These are phyloP conservation scores for Phytopythium ostracodes DNA, from an alignment of 352 stramenopile genomes.

Conservation along the genomic window DNA sequence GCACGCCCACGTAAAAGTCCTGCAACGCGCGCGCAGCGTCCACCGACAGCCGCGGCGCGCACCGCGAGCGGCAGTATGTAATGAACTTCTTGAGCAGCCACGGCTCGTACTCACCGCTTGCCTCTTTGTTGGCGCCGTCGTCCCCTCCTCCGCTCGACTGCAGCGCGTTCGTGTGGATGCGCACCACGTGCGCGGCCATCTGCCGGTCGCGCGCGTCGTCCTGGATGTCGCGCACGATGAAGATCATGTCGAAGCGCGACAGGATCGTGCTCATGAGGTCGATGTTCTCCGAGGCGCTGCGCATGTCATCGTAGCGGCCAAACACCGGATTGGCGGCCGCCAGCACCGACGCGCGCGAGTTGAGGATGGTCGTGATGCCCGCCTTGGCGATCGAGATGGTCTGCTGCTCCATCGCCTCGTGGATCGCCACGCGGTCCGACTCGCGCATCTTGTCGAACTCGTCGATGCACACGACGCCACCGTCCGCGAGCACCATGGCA, in stretches of 20 bases:
- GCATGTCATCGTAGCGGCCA: slow-evolving; percentile 98
- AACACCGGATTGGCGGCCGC: slow-evolving; percentile 98
- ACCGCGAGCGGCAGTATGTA: slow-evolving; percentile 96
- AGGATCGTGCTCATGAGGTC: slow-evolving; percentile 99
- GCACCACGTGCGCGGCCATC: slow-evolving; percentile 98
- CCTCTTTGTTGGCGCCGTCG: slow-evolving; percentile 25
- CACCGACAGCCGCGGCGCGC: slow-evolving; percentile 89
- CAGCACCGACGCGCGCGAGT: slow-evolving; percentile 91
- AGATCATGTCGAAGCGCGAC: slow-evolving; percentile 99
- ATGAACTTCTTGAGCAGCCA: slow-evolving; percentile 98
- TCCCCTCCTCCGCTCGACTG: slow-evolving; percentile 13
- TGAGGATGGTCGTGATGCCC: slow-evolving; percentile 98
- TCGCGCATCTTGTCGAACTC: slow-evolving; percentile 96
- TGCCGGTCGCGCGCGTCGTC: slow-evolving; percentile 94
- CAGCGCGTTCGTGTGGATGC: slow-evolving; percentile 94
- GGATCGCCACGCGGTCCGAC: slow-evolving; percentile 96
- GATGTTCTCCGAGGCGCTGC: slow-evolving; percentile 98
- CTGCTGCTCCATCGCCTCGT: slow-evolving; percentile 99
- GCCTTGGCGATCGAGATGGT: slow-evolving; percentile 99
- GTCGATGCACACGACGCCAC: slow-evolving; percentile 98
- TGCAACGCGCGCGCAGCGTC: slow-evolving; percentile 91
- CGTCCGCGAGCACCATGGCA: slow-evolving; percentile 98
- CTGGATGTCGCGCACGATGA: slow-evolving; percentile 98
- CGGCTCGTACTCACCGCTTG: slow-evolving; percentile 60
- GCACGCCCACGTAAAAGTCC: slow-evolving; percentile 97